A percentile compares a stretch with the other conserved stretches of the same genome.
These are phyloP conservation scores for Smithsoniella earleae DNA, from an alignment of 163 green algal genomes.

Conservation along the genomic window DNA sequence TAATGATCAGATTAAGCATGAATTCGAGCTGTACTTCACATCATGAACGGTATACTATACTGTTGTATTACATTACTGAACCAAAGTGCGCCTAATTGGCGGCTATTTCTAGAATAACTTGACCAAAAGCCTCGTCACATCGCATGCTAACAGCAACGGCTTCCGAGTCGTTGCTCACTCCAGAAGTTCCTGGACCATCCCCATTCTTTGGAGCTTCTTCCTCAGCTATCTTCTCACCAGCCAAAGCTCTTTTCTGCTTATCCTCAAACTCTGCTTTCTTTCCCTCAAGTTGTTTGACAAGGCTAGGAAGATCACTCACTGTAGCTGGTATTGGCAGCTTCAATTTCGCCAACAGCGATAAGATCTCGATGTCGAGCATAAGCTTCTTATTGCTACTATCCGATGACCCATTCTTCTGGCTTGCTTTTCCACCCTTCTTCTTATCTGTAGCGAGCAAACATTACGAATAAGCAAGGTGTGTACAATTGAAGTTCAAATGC, in stretches of 20 bases:
- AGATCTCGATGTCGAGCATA: constrained; percentile 28
- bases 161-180: neutral
- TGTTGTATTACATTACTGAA: too few species aligned
- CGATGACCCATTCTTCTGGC: too few species aligned
- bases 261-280: constrained; percentile 27
- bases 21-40: neutral
- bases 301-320: neutral
- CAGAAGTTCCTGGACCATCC: neutral
- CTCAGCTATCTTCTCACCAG: constrained; percentile 3
- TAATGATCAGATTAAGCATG: neutral
- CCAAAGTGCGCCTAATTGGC: constrained; percentile 4
- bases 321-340: constrained; percentile 1
- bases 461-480: too few species aligned
- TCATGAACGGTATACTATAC: neutral
- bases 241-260: constrained; percentile 20
- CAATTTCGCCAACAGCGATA: neutral
- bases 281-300: neutral
- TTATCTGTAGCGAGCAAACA: neutral
- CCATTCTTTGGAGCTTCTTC: neutral
- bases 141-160: constrained; percentile 24
- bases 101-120: constrained; percentile 13
- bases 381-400: too few species aligned
- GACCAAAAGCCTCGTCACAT: constrained; percentile 24
- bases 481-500: neutral
- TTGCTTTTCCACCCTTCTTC: constrained; percentile 4